Base-by-base conservation (phyloP, 2,329 filamentous ascomycete species). In the Sporothrix variecibatus region DNA sequence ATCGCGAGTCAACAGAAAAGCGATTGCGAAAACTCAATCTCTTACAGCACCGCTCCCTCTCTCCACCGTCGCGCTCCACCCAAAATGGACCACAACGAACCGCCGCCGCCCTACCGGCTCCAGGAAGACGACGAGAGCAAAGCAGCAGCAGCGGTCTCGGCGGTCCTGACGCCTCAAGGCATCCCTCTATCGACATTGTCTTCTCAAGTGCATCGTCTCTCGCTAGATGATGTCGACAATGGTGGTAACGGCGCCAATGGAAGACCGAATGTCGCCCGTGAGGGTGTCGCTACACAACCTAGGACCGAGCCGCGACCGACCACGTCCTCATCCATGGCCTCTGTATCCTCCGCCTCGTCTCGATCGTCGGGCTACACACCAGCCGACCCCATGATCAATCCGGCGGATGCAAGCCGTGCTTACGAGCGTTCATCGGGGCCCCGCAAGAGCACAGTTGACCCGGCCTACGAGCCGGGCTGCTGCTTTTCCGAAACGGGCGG, bases 401-500 rank as follows among this genome's bases (percentile, higher is more conserved):
- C 51, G n/a, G n/a, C 51, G 9, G 51, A 26, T 15, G 20, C 11
- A 9, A 17, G 17, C 12, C 40, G 23, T 9, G 12, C 38, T 2
- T 46, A 49, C 43, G 23, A 46, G 26, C 26, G 17, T 34, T 17
- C 56, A 31, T 12, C 26, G 6, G 60, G 12, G 9, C 40, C n/a
- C 12, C 56, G 31, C 12, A 49, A 23, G n/a, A 73, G 67, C 43
- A 56, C 72, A 2, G 0, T 53, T 20, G 53, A 64, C 53, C 64
- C 65, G 31, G 28, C n/a, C 8, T 73, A 64, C 67, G 56, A 43
- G 12, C 72, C 69, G n/a, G 67, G 72, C 56, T 69, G 51, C 38
- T 73, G 72, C 28, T 73, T 60, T n/a, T 73, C 64, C 5, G 62
- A 73, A 17, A 73, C 53, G 3, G 60, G 62, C 62, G 65, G 65